Evolutionary conservation across 2,329 filamentous ascomycete genomes (phyloP).

Genomic region (Eutypella sp.): DNA sequence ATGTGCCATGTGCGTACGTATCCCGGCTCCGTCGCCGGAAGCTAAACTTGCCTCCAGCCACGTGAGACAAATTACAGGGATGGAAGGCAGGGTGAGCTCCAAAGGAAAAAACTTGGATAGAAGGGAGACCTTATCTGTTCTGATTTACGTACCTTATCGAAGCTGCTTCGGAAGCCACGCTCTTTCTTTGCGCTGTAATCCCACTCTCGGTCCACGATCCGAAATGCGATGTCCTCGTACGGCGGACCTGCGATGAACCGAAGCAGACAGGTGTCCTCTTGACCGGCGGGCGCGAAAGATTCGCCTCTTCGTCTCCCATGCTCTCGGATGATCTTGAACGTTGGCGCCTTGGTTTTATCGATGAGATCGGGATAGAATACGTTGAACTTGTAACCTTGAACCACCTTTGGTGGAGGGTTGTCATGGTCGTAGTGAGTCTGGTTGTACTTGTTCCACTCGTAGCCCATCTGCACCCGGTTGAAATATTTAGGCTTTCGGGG

Average conservation of each 20-base stretch:
- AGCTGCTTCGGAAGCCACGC: constrained; percentile 90
- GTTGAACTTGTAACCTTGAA: constrained; percentile 99
- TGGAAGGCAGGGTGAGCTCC: constrained; percentile 1
- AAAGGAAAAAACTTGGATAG: constrained; percentile 9
- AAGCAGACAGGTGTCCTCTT: constrained; percentile 96
- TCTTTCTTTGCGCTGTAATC: constrained; percentile 96
- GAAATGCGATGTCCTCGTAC: constrained; percentile 94
- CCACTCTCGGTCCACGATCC: constrained; percentile 98
- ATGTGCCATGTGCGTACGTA: too few species aligned
- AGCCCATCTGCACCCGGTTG: constrained; percentile 97
- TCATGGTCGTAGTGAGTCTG: constrained; percentile 99
- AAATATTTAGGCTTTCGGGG: constrained; percentile 95
- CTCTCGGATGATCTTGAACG: constrained; percentile 92
- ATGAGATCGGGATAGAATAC: constrained; percentile 98
- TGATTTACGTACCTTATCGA: constrained; percentile 82
- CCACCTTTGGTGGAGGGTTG: constrained; percentile 94
- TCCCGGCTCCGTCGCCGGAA: constrained; percentile 1
- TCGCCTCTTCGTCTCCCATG: constrained; percentile 84
- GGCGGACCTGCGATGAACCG: constrained; percentile 92
- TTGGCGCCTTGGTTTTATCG: constrained; percentile 90
- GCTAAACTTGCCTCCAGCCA: constrained; percentile 4
- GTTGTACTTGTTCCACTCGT: constrained; percentile 99
- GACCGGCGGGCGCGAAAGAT: constrained; percentile 86
- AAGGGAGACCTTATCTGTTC: too few species aligned
- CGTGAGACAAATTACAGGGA: constrained; percentile 13